Evolutionary conservation across 768 basidiomycete genomes (phyloP).

Genomic region (Wakefieldia striispora): DNA sequence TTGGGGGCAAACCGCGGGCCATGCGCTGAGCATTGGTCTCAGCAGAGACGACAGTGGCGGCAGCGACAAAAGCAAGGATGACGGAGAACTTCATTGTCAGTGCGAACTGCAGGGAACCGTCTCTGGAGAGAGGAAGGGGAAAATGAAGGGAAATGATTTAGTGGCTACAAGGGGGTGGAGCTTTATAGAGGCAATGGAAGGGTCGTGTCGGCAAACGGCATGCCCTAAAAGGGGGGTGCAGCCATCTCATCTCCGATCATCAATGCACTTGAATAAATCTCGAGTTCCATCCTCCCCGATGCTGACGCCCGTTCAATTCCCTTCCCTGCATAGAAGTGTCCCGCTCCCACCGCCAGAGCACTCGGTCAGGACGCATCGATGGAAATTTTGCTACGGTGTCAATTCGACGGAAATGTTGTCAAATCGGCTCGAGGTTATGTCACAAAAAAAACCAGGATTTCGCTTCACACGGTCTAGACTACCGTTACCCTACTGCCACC

Average conservation of each 20-base stretch:
- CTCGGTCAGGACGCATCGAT: too few relatives aligned
- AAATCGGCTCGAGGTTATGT: too few relatives aligned
- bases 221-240: neutral
- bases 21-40: conserved; percentile 54
- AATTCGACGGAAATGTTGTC: too few relatives aligned
- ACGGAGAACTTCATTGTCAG: conserved; percentile 34
- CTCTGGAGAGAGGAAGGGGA: neutral
- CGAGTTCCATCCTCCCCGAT: neutral
- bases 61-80: conserved; percentile 37
- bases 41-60: conserved; percentile 37
- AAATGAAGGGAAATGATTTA: neutral
- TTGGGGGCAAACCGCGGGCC: conserved; percentile 51
- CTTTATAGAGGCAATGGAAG: conserved; percentile 3
- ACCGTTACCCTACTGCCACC: too few relatives aligned
- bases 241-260: conserved; percentile 3
- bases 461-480: too few relatives aligned
- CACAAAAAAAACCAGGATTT: too few relatives aligned
- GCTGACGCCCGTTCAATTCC: neutral
- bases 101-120: neutral
- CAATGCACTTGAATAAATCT: neutral
- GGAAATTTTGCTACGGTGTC: too few relatives aligned
- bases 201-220: conserved; percentile 17
- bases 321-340: too few relatives aligned
- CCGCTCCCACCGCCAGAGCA: too few relatives aligned
- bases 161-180: neutral